Base-by-base conservation (phyloP, 495 filamentous ascomycete species). In the Bombardia bombarda region DNA sequence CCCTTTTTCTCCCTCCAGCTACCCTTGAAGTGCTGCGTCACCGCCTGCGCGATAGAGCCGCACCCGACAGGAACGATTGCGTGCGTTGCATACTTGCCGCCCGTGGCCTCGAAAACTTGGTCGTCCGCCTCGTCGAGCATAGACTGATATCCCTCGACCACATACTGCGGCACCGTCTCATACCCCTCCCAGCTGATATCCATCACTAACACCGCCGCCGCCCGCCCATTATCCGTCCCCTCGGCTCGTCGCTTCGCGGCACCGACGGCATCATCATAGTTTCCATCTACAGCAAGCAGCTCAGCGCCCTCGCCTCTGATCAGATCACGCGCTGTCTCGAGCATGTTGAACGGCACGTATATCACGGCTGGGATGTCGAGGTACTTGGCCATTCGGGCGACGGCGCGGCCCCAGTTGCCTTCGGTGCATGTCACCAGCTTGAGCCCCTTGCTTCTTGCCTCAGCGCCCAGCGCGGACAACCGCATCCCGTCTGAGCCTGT, bases 321-420 rank as follows among this genome's bases (percentile, higher is more conserved):
- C 33, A 66, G 53, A 9, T 58, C 54, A n/a, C 60, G 64, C 1
- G 79, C 84, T 0, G 51, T 45, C 17, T 63, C 44, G 39, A 73
- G 58, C 72, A 83, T 76, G 17, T 60, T 53, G 2, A 40, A 37
- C 1, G 82, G 78, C 4, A 84, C 80, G 42, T 73, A 80, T 14
- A 87, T 71, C 19, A 57, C 55, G 0, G 66, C 63, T 0, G 63
- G 52, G 0, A 84, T 55, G 0, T 59, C 66, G 8, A 87, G 51
- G 12, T 78, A 59, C n/a, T 51, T 46, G 0, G 72, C 81, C 75
- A 86, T 83, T 3, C 71, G 67, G 0, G 82, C 78, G 2, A 82
- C 74, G 2, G 84, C 83, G 4, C 83, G 66, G 1, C 84, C 84
- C 69, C 82, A 80, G 50, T 89, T 89, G 0, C 83, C 84, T 30